A percentile compares a stretch with the other conserved stretches of the same genome.
Evolutionary conservation across 495 filamentous ascomycete genomes (phyloP).

Genomic region (Penicillium bovifimosum): DNA sequence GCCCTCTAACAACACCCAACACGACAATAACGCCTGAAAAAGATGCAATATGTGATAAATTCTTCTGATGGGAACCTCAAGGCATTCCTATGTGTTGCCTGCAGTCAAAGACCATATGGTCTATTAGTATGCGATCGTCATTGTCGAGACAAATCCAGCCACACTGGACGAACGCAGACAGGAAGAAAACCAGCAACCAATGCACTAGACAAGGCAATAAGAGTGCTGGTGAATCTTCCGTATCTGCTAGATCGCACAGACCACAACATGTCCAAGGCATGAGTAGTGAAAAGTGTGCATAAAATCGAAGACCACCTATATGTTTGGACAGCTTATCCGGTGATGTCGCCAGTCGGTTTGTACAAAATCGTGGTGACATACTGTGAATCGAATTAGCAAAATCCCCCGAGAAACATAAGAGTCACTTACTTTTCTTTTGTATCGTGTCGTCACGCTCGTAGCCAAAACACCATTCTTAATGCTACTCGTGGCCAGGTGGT

Average conservation of each 20-base stretch:
- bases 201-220: neutral
- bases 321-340: conserved; percentile 19
- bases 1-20: neutral
- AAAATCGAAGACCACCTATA: neutral
- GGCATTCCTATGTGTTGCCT: neutral
- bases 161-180: neutral
- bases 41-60: neutral
- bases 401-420: neutral
- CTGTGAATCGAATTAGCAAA: conserved; percentile 50
- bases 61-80: neutral
- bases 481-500: conserved; percentile 96
- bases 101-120: neutral
- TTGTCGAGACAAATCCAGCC: neutral
- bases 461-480: conserved; percentile 94
- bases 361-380: conserved; percentile 98
- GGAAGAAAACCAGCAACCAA: neutral
- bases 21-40: conserved; percentile 3
- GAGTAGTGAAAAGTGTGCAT: conserved; percentile 8
- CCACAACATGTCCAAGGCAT: neutral
- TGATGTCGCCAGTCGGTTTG: conserved; percentile 66
- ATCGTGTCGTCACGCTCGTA: conserved; percentile 94
- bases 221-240: neutral
- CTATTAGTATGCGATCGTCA: neutral
- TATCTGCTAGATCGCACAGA: neutral
- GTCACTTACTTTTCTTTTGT: conserved; percentile 79